A percentile compares a stretch with the other conserved stretches of the same genome.
Evolutionary conservation across 2,329 filamentous ascomycete genomes (phyloP).

Genomic region (Cladorrhinum sp.): DNA sequence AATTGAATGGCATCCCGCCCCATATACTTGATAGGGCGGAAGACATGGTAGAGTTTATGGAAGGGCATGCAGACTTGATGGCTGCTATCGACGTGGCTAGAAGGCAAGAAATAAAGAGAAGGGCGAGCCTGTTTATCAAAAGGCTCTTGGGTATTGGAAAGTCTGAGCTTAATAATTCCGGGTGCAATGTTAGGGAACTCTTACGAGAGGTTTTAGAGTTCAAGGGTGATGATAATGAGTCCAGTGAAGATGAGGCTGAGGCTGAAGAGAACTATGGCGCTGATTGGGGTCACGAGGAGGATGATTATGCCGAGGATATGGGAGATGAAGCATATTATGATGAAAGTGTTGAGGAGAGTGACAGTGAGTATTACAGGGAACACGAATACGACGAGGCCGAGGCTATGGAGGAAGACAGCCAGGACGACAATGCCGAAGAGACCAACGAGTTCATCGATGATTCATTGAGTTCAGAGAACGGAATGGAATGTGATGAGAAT

Average conservation of each 20-base stretch:
- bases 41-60: conserved; percentile 64
- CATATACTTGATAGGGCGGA: conserved; percentile 74
- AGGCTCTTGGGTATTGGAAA: conserved; percentile 49
- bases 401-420: no score
- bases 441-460: neutral
- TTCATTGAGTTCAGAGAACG: neutral
- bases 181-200: conserved; percentile 10
- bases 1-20: conserved; percentile 76
- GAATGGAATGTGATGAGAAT: neutral
- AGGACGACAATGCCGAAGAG: neutral
- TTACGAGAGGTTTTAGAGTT: conserved; percentile 5
- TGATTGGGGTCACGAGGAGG: neutral
- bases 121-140: conserved; percentile 61
- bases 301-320: no score
- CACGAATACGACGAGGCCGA: no score
- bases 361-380: neutral
- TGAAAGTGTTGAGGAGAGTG: neutral
- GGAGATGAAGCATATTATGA: neutral
- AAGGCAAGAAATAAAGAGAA: conserved; percentile 66
- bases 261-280: neutral
- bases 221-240: neutral
- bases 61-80: conserved; percentile 72
- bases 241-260: neutral
- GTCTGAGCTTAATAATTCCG: conserved; percentile 1
- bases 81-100: conserved; percentile 64